Conservation (phyloP, 257 asterid genomes). For the Fraxinus pennsylvanica region DNA sequence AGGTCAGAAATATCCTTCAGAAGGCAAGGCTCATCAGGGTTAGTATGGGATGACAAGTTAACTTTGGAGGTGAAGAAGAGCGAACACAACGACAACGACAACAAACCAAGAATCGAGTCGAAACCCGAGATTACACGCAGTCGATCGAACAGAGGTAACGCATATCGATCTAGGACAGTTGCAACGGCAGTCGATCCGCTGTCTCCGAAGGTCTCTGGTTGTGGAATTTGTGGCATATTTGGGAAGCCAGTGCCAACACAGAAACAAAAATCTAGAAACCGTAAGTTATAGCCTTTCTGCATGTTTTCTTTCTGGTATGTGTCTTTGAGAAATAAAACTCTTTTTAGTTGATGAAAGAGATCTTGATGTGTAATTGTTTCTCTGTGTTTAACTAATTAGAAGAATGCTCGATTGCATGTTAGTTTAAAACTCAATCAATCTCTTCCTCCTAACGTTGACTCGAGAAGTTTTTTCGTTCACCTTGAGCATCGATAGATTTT, state of each 20-base stretch:
- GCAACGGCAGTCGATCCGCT: constrained; percentile 45
- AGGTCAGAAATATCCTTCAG: constrained; percentile 51
- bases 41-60: constrained; percentile 47
- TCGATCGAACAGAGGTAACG: constrained; percentile 11
- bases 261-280: constrained; percentile 24
- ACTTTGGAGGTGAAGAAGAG: constrained; percentile 41
- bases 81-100: constrained; percentile 4
- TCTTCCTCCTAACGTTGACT: not conserved
- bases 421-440: not conserved
- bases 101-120: constrained; percentile 8
- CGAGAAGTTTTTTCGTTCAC: no score
- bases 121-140: constrained; percentile 11
- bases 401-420: not conserved
- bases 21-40: constrained; percentile 55
- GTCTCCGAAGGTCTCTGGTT: constrained; percentile 49
- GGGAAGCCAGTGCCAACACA: constrained; percentile 32
- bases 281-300: constrained; percentile 27
- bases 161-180: constrained; percentile 19
- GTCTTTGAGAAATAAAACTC: not conserved
- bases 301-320: not conserved
- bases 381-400: not conserved
- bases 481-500: not conserved
- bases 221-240: constrained; percentile 44
- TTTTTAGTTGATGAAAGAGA: not conserved
- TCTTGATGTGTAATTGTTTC: not conserved